Evolutionary conservation across 805 yeast species (phyloP).

Genomic region (Pichia phayaonensis): DNA sequence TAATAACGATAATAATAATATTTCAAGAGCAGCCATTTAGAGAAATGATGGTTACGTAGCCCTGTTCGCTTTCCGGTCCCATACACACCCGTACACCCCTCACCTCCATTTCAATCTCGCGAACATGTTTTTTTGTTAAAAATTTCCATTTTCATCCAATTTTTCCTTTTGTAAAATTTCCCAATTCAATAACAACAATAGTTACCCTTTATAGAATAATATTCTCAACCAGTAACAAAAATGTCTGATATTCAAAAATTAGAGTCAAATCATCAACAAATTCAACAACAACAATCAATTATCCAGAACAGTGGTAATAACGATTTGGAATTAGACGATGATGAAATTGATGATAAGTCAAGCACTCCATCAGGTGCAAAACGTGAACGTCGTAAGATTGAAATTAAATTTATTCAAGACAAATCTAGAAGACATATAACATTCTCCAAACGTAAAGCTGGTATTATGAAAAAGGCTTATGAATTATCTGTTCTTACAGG

Average conservation of each 20-base stretch:
- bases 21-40: background rate
- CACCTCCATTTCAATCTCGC: background rate
- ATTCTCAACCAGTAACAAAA: background rate
- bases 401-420: slow-evolving; percentile 94
- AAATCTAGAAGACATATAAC: slow-evolving; percentile 97
- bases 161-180: background rate
- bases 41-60: background rate
- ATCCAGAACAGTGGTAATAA: background rate
- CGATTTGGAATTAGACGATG: slow-evolving; percentile 15
- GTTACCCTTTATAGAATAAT: background rate
- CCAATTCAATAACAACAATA: background rate
- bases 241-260: background rate
- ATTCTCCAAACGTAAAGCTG: slow-evolving; percentile 96
- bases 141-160: background rate
- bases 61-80: too few species aligned
- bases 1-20: too few species aligned
- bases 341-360: slow-evolving; percentile 47
- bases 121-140: background rate
- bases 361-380: slow-evolving; percentile 36
- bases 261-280: slow-evolving; percentile 3
- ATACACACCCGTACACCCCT: background rate
- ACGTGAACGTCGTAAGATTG: slow-evolving; percentile 78
- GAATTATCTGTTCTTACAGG: slow-evolving; percentile 95
- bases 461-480: slow-evolving; percentile 99
- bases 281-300: slow-evolving; percentile 1